Evolutionary conservation across 805 yeast genomes (phyloP).

Genomic region (Yarrowia bubula): DNA sequence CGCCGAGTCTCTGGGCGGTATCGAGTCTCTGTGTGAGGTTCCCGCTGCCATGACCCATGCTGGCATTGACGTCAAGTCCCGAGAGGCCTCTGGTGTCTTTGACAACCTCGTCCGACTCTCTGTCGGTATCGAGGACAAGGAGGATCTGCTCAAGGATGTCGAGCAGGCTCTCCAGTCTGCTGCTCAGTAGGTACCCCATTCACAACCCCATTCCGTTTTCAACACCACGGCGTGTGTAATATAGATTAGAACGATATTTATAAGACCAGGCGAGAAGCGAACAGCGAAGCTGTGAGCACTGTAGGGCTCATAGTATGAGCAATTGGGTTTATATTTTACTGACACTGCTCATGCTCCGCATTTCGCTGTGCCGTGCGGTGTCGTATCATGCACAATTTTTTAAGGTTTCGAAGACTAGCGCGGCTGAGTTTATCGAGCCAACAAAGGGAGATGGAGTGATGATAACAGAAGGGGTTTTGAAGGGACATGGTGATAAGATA

Average conservation of each 20-base stretch:
- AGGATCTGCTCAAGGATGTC: slow-evolving; percentile 70
- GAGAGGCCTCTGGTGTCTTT: slow-evolving; percentile 76
- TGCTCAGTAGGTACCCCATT: background rate
- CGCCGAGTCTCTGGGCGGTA: slow-evolving; percentile 90
- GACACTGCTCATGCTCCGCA: too few relatives aligned
- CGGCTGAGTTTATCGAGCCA: too few relatives aligned
- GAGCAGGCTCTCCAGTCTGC: slow-evolving; percentile 57
- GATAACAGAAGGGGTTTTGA: too few relatives aligned
- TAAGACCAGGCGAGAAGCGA: background rate
- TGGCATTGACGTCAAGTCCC: slow-evolving; percentile 74
- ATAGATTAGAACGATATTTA: slow-evolving; percentile 24
- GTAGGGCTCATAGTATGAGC: background rate
- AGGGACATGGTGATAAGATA: too few relatives aligned
- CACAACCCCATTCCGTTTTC: slow-evolving; percentile 7
- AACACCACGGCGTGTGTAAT: slow-evolving; percentile 22
- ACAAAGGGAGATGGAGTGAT: too few relatives aligned
- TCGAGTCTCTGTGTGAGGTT: slow-evolving; percentile 80
- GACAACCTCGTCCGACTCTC: slow-evolving; percentile 80
- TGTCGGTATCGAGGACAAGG: slow-evolving; percentile 83
- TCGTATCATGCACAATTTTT: too few relatives aligned
- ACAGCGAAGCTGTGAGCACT: too few relatives aligned
- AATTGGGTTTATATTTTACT: too few relatives aligned
- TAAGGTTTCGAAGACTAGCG: too few relatives aligned
- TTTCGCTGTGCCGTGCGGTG: too few relatives aligned
- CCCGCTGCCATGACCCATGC: slow-evolving; percentile 94